Base-by-base conservation (phyloP, 2,329 filamentous ascomycete genomes). In the Fusarium luffae region DNA sequence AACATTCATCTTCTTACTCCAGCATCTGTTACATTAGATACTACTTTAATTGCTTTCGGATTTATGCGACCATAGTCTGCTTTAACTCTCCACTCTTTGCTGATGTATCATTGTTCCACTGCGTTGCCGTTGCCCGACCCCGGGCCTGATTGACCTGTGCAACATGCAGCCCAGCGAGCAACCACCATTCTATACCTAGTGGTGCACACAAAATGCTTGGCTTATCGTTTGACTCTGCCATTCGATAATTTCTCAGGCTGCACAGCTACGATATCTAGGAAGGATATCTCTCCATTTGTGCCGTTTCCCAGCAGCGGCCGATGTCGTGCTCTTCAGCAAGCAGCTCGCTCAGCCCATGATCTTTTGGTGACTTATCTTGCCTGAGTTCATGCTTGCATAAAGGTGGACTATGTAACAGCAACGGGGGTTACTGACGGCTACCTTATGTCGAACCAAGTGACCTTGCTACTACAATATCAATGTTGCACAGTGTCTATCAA, bases 31-130 rank as follows among this genome's bases (percentile, higher is more conserved):
- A 19, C 49, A 27, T n/a, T 37, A 37, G 34, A n/a, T 37, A 14
- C n/a, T 28, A 54, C 21, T 25, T 11, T 25, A 64, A 54, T 68
- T 42, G 43, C 46, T 50, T 40, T 61, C 55, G 23, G 23, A 32
- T 25, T 50, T 50, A 30, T 37, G 58, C 58, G 34, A 19, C 43
- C 21, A 42, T 44, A 16, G 40, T 51, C 48, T 46, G 48, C 57
- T 64, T 55, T 48, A 44, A 34, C 37, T 67, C 66, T 64, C 65
- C 60, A 66, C 63, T 58, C 58, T 66, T 63, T 52, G 19, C 57
- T 46, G 48, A 55, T 59, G 47, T 60, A 34, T 60, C 49, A 52
- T 37, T 44, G 50, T 64, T 61, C 56, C 65, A 71, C 59, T 62
- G 30, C 44, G 49, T 61, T 59, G 61, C 54, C 19, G 44, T 60